Evolutionary conservation across 257 asterid genomes (phyloP).

Genomic region (Eucommia ulmoides): DNA sequence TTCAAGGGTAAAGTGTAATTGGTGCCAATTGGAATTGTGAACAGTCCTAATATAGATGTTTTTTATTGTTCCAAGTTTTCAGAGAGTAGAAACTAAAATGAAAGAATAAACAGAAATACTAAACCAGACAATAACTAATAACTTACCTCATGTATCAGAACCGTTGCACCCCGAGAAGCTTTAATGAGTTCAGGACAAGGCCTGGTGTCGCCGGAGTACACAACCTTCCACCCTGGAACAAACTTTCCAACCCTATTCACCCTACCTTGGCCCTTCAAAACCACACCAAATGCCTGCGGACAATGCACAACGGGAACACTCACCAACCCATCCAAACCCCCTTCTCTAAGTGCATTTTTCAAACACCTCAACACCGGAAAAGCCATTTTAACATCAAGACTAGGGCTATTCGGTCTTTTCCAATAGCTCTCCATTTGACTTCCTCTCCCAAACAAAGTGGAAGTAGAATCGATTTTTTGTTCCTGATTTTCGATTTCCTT

Average conservation of each 20-base stretch:
- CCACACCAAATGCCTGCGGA: conserved; percentile 73
- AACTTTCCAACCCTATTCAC: conserved; percentile 38
- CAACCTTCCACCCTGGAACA: conserved; percentile 88
- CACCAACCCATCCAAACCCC: conserved; percentile 52
- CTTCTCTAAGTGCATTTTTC: conserved; percentile 40
- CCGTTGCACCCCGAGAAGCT: conserved; percentile 73
- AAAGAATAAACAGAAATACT: no score
- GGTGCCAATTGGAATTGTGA: no score
- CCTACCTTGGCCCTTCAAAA: conserved; percentile 49
- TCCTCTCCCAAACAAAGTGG: conserved; percentile 47
- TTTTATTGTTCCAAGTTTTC: no score
- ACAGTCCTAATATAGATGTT: no score
- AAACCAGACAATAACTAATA: not conserved
- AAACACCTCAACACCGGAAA: conserved; percentile 31
- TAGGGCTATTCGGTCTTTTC: conserved; percentile 41
- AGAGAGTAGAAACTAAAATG: no score
- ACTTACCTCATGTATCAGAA: conserved; percentile 78
- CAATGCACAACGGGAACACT: conserved; percentile 92
- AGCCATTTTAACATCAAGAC: conserved; percentile 23
- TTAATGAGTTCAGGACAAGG: conserved; percentile 78
- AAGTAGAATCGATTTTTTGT: conserved; percentile 14
- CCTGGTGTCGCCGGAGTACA: conserved; percentile 94
- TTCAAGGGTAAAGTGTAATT: no score
- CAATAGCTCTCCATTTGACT: conserved; percentile 64
- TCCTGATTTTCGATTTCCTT: conserved; percentile 9